Conservation (phyloP, 2,329 filamentous ascomycete genomes). For the Reticulascus tulasneorum region DNA sequence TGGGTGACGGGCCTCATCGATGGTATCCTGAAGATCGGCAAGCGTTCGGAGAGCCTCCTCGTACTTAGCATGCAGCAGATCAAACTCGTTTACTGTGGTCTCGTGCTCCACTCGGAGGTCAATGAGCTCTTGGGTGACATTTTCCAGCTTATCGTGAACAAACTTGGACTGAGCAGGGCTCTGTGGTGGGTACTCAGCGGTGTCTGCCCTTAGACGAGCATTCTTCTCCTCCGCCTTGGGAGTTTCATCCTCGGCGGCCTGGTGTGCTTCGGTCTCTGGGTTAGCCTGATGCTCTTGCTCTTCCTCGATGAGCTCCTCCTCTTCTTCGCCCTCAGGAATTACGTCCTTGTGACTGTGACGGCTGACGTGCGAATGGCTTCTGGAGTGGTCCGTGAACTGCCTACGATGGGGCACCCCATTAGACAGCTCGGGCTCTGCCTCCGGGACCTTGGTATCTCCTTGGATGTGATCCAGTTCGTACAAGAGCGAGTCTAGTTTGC, state of each 20-base stretch:
- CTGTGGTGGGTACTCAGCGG: slow-evolving; percentile 44
- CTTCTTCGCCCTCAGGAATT: slow-evolving; percentile 51
- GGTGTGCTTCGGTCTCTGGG: slow-evolving; percentile 5
- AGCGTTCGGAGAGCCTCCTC: slow-evolving; percentile 80
- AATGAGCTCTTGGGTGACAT: slow-evolving; percentile 84
- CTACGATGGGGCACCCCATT: slow-evolving; percentile 42
- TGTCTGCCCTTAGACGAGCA: slow-evolving; percentile 3
- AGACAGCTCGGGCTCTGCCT: slow-evolving; percentile 28
- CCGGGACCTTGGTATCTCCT: slow-evolving; percentile 46
- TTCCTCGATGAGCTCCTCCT: slow-evolving; percentile 32
- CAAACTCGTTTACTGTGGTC: slow-evolving; percentile 73
- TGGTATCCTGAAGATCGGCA: slow-evolving; percentile 77
- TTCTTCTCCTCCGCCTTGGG: slow-evolving; percentile 11
- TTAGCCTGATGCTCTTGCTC: slow-evolving; percentile 20
- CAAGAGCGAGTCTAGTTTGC: slow-evolving; percentile 88
- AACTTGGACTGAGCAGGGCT: slow-evolving; percentile 80
- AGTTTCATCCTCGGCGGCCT: slow-evolving; percentile 22
- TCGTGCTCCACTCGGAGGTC: slow-evolving; percentile 91
- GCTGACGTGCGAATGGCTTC: slow-evolving; percentile 49
- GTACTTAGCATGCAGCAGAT: slow-evolving; percentile 81
- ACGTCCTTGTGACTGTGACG: slow-evolving; percentile 49
- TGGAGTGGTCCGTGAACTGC: slow-evolving; percentile 46
- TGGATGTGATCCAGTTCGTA: slow-evolving; percentile 83
- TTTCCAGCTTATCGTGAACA: slow-evolving; percentile 89
- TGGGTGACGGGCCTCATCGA: slow-evolving; percentile 73